A percentile compares a stretch with the other conserved stretches of the same genome.
phyloP scores from a whole-genome alignment of 2,329 filamentous ascomycete genomes.

The Cryphonectria japonica region DNA sequence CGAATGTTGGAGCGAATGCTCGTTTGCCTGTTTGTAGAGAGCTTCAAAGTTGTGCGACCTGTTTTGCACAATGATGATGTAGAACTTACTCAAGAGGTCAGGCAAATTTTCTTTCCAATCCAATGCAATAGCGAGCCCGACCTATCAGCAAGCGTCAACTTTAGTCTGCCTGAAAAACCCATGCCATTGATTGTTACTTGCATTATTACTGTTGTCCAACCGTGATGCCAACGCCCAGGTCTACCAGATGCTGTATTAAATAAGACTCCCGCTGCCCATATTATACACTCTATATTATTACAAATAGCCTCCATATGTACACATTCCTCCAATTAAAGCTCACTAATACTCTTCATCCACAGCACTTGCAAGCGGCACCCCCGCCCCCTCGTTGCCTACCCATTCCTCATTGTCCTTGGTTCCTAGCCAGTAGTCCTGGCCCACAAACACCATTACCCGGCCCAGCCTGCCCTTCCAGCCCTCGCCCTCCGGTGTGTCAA shows the following conservation, averaged over 20 bases:
- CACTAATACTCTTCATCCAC: slow-evolving; percentile 12
- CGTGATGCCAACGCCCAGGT: not conserved
- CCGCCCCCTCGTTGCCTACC: slow-evolving; percentile 59
- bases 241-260: not conserved
- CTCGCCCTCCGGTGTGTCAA: slow-evolving; percentile 71
- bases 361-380: slow-evolving; percentile 31
- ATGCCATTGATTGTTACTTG: not conserved
- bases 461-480: slow-evolving; percentile 81
- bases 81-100: not conserved
- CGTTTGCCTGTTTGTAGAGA: too few species aligned
- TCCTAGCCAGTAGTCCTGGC: slow-evolving; percentile 77
- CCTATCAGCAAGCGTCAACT: too few species aligned
- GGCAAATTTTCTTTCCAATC: not conserved
- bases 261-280: not conserved
- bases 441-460: slow-evolving; percentile 75
- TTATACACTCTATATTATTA: not conserved
- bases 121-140: not conserved
- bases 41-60: not conserved
- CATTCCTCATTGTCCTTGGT: slow-evolving; percentile 67
- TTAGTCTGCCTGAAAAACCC: not conserved
- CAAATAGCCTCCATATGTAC: not conserved
- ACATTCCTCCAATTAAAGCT: slow-evolving; percentile 19
- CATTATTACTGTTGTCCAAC: not conserved
- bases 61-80: not conserved
- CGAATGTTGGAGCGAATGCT: too few species aligned